Conservation (phyloP, 2,329 filamentous ascomycete genomes). For the Colletotrichum sp. region DNA sequence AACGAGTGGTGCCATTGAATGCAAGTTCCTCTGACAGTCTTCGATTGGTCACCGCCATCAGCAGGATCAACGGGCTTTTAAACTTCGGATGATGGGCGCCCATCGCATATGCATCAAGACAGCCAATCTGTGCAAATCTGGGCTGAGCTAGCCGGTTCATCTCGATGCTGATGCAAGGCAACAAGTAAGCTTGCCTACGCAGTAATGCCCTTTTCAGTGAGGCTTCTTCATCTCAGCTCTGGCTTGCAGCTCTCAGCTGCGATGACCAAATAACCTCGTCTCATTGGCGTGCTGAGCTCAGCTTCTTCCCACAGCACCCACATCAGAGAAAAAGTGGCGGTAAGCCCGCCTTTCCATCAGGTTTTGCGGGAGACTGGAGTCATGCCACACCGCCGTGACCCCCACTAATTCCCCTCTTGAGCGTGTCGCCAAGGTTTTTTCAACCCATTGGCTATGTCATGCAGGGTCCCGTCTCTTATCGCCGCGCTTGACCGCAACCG, state of each 20-base stretch:
- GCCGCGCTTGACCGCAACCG: not conserved
- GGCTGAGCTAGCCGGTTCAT: not conserved
- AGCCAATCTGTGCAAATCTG: not conserved
- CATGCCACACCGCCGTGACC: not conserved
- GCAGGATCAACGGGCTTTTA: not conserved
- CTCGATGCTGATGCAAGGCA: not conserved
- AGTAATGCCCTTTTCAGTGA: not conserved
- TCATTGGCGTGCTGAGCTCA: conserved; percentile 6
- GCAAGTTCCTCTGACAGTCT: not conserved
- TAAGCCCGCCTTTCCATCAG: conserved; percentile 3
- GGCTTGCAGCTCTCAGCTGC: not conserved
- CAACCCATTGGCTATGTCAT: conserved; percentile 16
- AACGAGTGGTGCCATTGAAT: not conserved
- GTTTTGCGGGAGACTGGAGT: conserved; percentile 2
- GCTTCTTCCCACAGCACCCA: not conserved
- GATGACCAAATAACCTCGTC: conserved; percentile 1
- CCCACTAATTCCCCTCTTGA: conserved; percentile 7
- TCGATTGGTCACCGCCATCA: not conserved
- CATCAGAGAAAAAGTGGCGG: not conserved
- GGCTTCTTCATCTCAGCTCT: not conserved
- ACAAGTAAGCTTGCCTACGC: not conserved
- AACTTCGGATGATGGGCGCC: not conserved
- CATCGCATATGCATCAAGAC: conserved; percentile 1
- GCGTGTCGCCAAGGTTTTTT: not conserved
- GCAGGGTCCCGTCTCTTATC: conserved; percentile 17